These are phyloP conservation scores for Trichoderma sp. DNA, from an alignment of 2,329 filamentous ascomycete genomes.

Conservation along the genomic window DNA sequence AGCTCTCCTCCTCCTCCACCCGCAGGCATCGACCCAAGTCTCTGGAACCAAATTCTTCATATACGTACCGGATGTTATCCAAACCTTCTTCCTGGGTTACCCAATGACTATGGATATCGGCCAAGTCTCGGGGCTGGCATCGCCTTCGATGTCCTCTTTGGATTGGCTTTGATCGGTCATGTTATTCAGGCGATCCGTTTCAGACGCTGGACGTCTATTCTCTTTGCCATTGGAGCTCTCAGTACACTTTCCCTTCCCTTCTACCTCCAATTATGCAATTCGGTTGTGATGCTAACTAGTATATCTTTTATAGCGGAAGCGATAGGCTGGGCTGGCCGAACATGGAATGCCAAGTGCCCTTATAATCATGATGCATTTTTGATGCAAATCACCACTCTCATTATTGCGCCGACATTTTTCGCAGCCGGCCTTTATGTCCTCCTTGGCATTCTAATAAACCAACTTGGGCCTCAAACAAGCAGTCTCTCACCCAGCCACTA, in stretches of 20 bases:
- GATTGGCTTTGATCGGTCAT: neutral
- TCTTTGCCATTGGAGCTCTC: neutral
- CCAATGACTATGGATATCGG: neutral
- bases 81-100: neutral
- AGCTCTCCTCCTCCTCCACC: neutral
- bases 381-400: conserved; percentile 48
- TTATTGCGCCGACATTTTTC: conserved; percentile 47
- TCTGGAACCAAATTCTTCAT: neutral
- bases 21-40: neutral
- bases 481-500: neutral
- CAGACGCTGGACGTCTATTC: neutral
- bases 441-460: conserved; percentile 45
- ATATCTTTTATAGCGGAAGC: conserved; percentile 32
- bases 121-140: conserved; percentile 1
- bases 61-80: neutral
- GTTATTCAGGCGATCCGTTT: neutral
- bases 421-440: conserved; percentile 50
- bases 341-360: conserved; percentile 47
- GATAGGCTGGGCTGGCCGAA: conserved; percentile 47
- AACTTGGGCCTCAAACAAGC: conserved; percentile 36
- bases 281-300: neutral
- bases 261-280: no score
- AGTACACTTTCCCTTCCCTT: neutral
- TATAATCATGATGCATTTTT: conserved; percentile 48
- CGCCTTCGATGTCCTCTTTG: neutral